phyloP scores from a whole-genome alignment of 2,329 filamentous ascomycete genomes.

The Rutstroemia sydowiana region DNA sequence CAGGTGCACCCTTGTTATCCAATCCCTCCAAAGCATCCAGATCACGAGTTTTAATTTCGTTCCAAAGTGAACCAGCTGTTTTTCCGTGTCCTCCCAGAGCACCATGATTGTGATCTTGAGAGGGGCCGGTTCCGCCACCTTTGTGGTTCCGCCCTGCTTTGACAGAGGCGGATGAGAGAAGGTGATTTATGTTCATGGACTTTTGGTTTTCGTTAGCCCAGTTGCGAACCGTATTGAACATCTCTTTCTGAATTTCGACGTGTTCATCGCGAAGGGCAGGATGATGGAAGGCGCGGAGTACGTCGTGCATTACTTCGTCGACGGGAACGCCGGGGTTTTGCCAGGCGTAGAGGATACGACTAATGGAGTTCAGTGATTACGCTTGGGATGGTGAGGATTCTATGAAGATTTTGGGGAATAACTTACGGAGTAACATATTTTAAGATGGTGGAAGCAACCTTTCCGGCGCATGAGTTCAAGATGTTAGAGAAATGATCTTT shows the following conservation, averaged over 20 bases:
- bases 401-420: background rate
- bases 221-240: conserved; percentile 78
- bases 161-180: conserved; percentile 81
- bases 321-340: conserved; percentile 78
- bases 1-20: conserved; percentile 36
- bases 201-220: conserved; percentile 70
- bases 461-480: conserved; percentile 69
- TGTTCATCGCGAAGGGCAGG: conserved; percentile 70
- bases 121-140: conserved; percentile 35
- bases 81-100: conserved; percentile 43
- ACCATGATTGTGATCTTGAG: conserved; percentile 27
- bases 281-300: conserved; percentile 82
- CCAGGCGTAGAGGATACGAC: conserved; percentile 84
- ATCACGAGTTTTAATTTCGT: conserved; percentile 52
- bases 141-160: conserved; percentile 75
- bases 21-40: conserved; percentile 46
- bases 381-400: conserved; percentile 21
- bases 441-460: conserved; percentile 66
- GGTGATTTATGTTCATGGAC: conserved; percentile 58
- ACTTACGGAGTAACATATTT: conserved; percentile 81
- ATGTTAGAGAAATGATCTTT: conserved; percentile 81
- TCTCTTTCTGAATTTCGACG: conserved; percentile 74
- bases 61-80: conserved; percentile 52
- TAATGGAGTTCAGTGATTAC: conserved; percentile 23
- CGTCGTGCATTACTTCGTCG: conserved; percentile 75